These are phyloP conservation scores for Sarocladium oryzae DNA, from an alignment of 2,329 filamentous ascomycete species.

Conservation along the genomic window DNA sequence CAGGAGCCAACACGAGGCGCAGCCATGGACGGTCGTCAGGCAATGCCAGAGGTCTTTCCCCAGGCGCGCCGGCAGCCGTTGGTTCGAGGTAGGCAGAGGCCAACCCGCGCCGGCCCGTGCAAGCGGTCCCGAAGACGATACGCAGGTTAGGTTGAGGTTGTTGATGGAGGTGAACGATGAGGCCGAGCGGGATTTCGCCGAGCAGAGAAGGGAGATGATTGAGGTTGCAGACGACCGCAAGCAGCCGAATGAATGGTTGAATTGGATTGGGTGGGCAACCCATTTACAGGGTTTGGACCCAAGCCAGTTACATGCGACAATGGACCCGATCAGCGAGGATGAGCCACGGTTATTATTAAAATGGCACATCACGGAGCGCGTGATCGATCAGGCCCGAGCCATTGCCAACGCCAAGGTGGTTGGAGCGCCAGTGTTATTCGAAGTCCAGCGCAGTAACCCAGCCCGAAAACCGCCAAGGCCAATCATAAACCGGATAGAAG, in stretches of 20 bases:
- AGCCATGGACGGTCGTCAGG: background rate
- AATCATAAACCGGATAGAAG: constrained; percentile 4
- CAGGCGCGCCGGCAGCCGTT: background rate
- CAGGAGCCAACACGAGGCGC: background rate
- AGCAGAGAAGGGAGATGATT: background rate
- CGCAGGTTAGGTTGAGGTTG: background rate
- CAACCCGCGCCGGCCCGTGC: background rate
- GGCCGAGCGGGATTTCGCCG: background rate
- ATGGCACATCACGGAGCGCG: background rate
- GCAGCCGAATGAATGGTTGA: background rate
- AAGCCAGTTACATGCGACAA: background rate
- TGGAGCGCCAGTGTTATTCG: background rate
- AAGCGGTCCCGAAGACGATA: background rate
- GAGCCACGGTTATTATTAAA: background rate
- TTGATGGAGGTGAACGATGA: background rate
- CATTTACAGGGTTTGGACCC: background rate
- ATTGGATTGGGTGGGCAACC: background rate
- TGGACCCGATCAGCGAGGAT: background rate
- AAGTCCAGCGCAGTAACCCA: background rate
- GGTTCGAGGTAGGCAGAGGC: background rate
- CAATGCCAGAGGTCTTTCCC: background rate
- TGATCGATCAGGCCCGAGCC: background rate
- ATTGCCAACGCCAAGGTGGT: constrained; percentile 1
- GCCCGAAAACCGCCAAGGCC: background rate
- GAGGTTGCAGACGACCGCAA: background rate